Percentiles rank a stretch among this genome's conserved stretches.
Evolutionary conservation across 2,329 filamentous ascomycete genomes (phyloP).

Genomic region (Penicillium sp.): DNA sequence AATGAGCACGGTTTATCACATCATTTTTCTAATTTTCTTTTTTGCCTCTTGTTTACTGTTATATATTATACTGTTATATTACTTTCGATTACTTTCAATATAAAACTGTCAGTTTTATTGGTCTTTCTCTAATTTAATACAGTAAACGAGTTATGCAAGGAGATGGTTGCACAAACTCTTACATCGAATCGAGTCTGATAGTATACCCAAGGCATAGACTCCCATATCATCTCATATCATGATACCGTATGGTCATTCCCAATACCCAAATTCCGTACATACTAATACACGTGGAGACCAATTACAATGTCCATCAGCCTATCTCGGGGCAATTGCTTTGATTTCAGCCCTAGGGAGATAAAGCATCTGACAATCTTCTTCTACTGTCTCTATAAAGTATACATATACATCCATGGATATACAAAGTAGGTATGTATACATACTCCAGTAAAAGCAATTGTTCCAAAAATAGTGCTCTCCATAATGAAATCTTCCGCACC

Average conservation of each 20-base stretch:
- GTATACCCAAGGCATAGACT: background rate
- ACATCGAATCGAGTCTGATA: background rate
- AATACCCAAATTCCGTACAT: background rate
- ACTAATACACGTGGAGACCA: background rate
- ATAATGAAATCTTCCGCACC: background rate
- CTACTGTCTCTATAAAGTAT: background rate
- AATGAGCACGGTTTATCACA: background rate
- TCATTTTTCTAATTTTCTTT: too few species aligned
- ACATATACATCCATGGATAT: too few species aligned
- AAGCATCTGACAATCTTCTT: background rate
- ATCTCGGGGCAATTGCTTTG: background rate
- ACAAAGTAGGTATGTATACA: too few species aligned
- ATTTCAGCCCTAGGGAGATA: background rate
- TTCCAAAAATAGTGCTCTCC: slow-evolving; percentile 4
- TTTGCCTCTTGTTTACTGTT: background rate
- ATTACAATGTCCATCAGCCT: background rate
- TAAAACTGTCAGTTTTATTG: background rate
- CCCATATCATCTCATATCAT: too few species aligned
- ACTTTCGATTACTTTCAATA: background rate
- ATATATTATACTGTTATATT: background rate
- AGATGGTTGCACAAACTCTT: background rate
- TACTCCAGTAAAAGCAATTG: background rate
- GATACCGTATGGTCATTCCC: background rate
- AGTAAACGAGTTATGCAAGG: background rate
- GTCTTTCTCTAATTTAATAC: background rate